Conservation (phyloP, 352 stramenopile genomes). For the Phytophthora megakarya region DNA sequence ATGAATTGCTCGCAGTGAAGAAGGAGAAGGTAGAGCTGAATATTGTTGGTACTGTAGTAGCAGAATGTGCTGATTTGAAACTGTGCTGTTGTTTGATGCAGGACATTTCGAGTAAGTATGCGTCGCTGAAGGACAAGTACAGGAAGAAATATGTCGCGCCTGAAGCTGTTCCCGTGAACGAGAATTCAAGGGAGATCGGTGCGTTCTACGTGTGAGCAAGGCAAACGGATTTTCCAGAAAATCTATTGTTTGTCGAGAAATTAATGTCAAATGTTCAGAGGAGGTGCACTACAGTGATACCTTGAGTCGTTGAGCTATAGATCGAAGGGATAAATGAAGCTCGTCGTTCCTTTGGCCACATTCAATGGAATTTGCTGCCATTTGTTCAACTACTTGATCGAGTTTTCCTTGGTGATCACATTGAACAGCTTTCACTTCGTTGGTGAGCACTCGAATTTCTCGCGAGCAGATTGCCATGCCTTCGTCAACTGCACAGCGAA, state of each 20-base stretch:
- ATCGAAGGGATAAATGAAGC: slow-evolving; percentile 44
- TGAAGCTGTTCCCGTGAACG: slow-evolving; percentile 37
- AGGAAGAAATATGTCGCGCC: slow-evolving; percentile 71
- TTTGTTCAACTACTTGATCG: slow-evolving; percentile 39
- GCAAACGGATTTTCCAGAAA: background rate
- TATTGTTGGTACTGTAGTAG: background rate
- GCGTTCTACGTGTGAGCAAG: slow-evolving; percentile 49
- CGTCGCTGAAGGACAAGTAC: slow-evolving; percentile 76
- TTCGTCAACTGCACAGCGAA: slow-evolving; percentile 58
- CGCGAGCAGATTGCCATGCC: slow-evolving; percentile 62
- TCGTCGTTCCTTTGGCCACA: slow-evolving; percentile 43
- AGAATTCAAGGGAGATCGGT: slow-evolving; percentile 14
- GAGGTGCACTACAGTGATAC: slow-evolving; percentile 33
- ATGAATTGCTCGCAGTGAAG: slow-evolving; percentile 67
- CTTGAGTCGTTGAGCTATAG: slow-evolving; percentile 50
- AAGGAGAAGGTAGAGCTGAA: slow-evolving; percentile 66
- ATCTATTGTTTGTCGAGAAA: slow-evolving; percentile 20
- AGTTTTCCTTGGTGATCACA: slow-evolving; percentile 46
- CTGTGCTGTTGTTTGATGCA: slow-evolving; percentile 15
- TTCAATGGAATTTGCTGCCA: slow-evolving; percentile 39
- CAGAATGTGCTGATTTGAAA: slow-evolving; percentile 2
- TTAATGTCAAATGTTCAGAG: background rate
- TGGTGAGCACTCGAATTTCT: slow-evolving; percentile 52
- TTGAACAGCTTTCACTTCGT: slow-evolving; percentile 43
- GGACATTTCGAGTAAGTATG: slow-evolving; percentile 79